Base-by-base conservation (phyloP, 2,329 filamentous ascomycete species). In the Pseudophaeomoniella oleicola region DNA sequence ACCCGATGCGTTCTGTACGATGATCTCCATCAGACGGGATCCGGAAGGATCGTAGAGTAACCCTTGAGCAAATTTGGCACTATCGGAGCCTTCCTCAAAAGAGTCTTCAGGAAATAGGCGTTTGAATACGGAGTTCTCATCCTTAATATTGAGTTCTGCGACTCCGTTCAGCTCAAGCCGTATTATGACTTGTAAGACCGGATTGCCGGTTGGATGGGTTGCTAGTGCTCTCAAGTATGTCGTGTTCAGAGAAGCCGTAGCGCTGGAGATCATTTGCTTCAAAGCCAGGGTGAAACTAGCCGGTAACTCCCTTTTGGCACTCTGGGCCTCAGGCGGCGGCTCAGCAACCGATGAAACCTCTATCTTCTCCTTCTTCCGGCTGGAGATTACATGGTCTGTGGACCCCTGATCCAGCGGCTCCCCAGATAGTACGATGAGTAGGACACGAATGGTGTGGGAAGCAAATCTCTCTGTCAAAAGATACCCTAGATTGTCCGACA, bases 1-100 rank as follows among this genome's bases (percentile, higher is more conserved):
- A 31, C 83, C 86, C 0, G 90, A 86, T 12, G 79, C 75, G 51
- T 81, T 71, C 16, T 77, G 72, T 44, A 94, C 73, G 43, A 98
- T 78, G 0, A 79, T 84, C 60, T 98, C 90, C 15, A 96, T 68
- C 2, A 98, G 67, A 32, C 88, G 79, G 3, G 88, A 94, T 12
- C 90, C 90, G 36, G 96, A 78, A 2, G 81, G 70, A 51, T 96
- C 86, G 57, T 94, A 96, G 16, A 94, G 67, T 52, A 96, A 72
- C 38, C 81, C 78, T 49, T 82, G 86, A 53, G 96, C 71, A 52
- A 96, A 94, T 12, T 74, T 71, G 3, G 82, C 81, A 34, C 78
- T 80, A 19, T 83, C 81, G 2, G 74, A 74, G 12, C 75, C 74
- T 43, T 88, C 80, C 18, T 71, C 69, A 14, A 92, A 71, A 0